These are phyloP conservation scores for Cyberlindnera petersonii DNA, from an alignment of 805 yeast genomes.

Conservation along the genomic window DNA sequence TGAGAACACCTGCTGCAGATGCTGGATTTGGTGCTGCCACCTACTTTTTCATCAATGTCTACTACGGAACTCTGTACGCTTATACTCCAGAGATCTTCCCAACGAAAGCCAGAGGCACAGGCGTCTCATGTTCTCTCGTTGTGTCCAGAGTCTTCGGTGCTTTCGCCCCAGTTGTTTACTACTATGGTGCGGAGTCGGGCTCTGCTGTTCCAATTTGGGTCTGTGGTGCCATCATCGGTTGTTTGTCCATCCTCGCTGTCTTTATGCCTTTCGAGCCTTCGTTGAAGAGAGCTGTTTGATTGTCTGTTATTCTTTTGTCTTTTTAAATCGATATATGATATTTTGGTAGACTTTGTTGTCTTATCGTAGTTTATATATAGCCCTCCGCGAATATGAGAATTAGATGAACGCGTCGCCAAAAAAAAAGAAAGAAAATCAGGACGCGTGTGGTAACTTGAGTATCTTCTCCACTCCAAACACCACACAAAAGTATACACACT, in stretches of 20 bases:
- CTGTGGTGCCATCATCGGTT: constrained; percentile 51
- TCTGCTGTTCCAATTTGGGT: constrained; percentile 59
- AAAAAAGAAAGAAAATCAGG: no score
- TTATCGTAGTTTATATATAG: no score
- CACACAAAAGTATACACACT: no score
- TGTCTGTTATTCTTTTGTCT: no score
- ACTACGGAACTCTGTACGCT: constrained; percentile 59
- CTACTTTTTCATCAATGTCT: constrained; percentile 43
- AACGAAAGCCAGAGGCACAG: constrained; percentile 51
- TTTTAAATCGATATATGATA: no score
- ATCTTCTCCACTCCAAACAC: no score
- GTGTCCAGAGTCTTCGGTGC: constrained; percentile 50
- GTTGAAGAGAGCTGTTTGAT: constrained; percentile 32
- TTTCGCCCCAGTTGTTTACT: constrained; percentile 56
- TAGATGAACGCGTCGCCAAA: no score
- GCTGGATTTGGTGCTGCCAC: constrained; percentile 49
- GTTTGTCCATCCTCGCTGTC: constrained; percentile 41
- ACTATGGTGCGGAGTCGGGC: constrained; percentile 40
- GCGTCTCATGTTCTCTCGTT: constrained; percentile 56
- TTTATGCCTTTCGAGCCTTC: constrained; percentile 51
- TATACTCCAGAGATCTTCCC: constrained; percentile 66
- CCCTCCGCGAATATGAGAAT: no score
- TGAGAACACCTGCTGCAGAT: constrained; percentile 47
- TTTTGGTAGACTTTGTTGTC: no score
- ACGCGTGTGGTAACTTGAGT: no score